Evolutionary conservation across 257 asterid genomes (phyloP).

Genomic region (Nicotiana benthamiana): DNA sequence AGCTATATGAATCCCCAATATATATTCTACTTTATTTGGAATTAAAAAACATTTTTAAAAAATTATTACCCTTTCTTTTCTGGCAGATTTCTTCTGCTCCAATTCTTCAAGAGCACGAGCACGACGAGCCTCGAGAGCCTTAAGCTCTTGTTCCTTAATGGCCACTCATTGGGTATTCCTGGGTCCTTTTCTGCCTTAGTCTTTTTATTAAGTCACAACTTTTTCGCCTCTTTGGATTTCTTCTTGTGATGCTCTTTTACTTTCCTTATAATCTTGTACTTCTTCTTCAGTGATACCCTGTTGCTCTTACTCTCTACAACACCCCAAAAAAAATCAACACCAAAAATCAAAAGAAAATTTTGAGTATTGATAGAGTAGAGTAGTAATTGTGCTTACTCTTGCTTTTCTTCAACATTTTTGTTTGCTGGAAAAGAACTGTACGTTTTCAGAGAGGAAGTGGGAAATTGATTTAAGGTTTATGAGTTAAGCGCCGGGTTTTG

Average conservation of each 20-base stretch:
- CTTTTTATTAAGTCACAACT: slow-evolving; percentile 51
- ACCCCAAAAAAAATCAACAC: background rate
- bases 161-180: slow-evolving; percentile 93
- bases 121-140: slow-evolving; percentile 80
- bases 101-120: slow-evolving; percentile 59
- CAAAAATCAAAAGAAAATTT: background rate
- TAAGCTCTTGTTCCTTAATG: slow-evolving; percentile 88
- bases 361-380: background rate
- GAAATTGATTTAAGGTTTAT: background rate
- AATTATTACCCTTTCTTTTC: slow-evolving; percentile 69
- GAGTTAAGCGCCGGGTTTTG: background rate
- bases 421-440: background rate
- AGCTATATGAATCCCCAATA: background rate
- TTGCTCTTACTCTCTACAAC: slow-evolving; percentile 88
- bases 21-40: background rate
- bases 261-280: slow-evolving; percentile 67
- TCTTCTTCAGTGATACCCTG: slow-evolving; percentile 72
- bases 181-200: slow-evolving; percentile 78
- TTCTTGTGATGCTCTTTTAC: slow-evolving; percentile 92
- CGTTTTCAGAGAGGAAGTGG: background rate
- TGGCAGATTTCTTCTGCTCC: slow-evolving; percentile 87
- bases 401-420: slow-evolving; percentile 70
- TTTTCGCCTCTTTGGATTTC: slow-evolving; percentile 84
- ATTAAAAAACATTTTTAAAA: background rate
- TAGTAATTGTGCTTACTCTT: slow-evolving; percentile 35